Percentiles rank a stretch among this genome's conserved stretches.
These are phyloP conservation scores for Rachicladosporium sp. DNA, from an alignment of 2,329 filamentous ascomycete species.

Conservation along the genomic window DNA sequence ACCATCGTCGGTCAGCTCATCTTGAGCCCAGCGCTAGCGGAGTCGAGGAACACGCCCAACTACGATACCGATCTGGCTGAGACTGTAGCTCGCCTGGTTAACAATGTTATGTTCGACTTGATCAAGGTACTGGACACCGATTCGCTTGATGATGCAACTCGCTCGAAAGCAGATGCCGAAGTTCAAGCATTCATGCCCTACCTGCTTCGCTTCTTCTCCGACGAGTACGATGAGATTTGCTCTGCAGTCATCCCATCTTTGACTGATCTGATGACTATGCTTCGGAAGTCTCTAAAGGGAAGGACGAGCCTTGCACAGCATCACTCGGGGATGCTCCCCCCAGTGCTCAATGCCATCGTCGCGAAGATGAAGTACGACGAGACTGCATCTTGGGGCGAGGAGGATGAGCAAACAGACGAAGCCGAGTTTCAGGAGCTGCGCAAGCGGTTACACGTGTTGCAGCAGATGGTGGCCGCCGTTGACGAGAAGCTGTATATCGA, in stretches of 20 bases:
- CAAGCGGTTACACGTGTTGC: conserved; percentile 76
- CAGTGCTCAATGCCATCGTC: conserved; percentile 83
- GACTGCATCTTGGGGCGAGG: conserved; percentile 82
- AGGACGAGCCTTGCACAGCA: conserved; percentile 54
- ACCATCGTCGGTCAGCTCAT: conserved; percentile 79
- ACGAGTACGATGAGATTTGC: conserved; percentile 97
- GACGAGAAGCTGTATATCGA: conserved; percentile 83
- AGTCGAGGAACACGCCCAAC: conserved; percentile 65
- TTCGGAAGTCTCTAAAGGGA: conserved; percentile 62
- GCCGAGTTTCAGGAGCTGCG: conserved; percentile 93
- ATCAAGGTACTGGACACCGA: conserved; percentile 73
- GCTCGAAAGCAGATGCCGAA: conserved; percentile 65
- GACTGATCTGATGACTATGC: conserved; percentile 80
- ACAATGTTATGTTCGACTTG: conserved; percentile 76
- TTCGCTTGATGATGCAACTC: conserved; percentile 48
- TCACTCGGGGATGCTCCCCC: conserved; percentile 71
- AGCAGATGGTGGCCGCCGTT: conserved; percentile 83
- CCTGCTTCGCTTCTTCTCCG: conserved; percentile 85
- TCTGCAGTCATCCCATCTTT: conserved; percentile 88
- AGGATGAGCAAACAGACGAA: conserved; percentile 91
- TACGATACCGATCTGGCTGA: conserved; percentile 96
- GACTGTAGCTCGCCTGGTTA: conserved; percentile 88
- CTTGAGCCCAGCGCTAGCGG: conserved; percentile 65
- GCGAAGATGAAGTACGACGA: conserved; percentile 97
- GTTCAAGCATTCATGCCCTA: conserved; percentile 76